Evolutionary conservation across 345 rosid species (phyloP), one percentile per base, ranked within the genome.

Genomic region (Alliaria petiolata): DNA sequence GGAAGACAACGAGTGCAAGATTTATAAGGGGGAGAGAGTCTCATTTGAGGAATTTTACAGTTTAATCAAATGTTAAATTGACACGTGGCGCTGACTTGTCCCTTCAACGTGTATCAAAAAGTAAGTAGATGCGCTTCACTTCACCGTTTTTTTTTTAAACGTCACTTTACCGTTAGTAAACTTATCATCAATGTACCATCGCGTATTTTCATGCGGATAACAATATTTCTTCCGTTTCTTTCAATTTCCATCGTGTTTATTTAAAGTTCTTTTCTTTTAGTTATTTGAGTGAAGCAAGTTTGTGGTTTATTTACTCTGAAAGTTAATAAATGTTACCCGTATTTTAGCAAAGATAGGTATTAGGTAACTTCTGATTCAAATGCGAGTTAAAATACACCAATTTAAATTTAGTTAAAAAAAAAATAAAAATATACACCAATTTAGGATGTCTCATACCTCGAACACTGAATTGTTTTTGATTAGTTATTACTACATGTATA

Each of bases 1-100:
- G 66, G 49, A 76, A 63, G 79, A 76, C 60, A 47, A 62, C 22
- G 75, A 75, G 69, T 53, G 75, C 65, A 69, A 38, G 17, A 15
- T 76, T 76, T 76, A 70, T 76, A 76, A 58, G 16, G 64, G 15
- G 12, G 14, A 43, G 30, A 19, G 30, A 47, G 7, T 66, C 68
- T 38, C 36, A 16, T 16, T 22, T 4, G 0, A 55, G 15, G 39
- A 67, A 13, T 68, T 35, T 68, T 61, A 54, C 65, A 19, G 36
- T 62, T 52, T 53, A 2, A 45, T 20, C 74, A 8, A 52, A 53
- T 63, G 3, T 2, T 3, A 12, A 0, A 1, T 10, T 68, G 59
- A 54, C 79, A 75, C 69, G 79, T 75, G 69, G 10, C 2, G 35
- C 42, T 75, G 73, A 67, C 73, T 59, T 34, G 3, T 67, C 54